Base-by-base conservation (phyloP, 1,284 basidiomycete genomes). In the Coriolopsis trogii region DNA sequence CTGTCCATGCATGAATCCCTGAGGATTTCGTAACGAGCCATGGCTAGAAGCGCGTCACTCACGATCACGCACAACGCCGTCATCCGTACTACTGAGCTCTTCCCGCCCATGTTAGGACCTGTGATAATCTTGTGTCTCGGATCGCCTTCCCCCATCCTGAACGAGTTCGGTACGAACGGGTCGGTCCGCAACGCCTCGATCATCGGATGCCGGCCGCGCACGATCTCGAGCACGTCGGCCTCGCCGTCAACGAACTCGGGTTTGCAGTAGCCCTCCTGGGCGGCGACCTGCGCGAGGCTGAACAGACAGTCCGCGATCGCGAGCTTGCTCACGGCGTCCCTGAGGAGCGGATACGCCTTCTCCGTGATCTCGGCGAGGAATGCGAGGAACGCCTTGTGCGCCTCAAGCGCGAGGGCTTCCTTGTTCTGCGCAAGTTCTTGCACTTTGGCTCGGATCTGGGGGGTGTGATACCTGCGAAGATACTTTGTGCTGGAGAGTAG, bases 81-180 rank as follows among this genome's bases (percentile, higher is more conserved):
- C 85, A 89, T 89, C 45, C 85, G 73, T 21, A 91, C 88, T 25
- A 75, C 79, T 29, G 87, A 91, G 53, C 88, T 91, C 69, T 94
- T 94, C 24, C 87, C 79, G 56, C 89, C 89, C 89, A 91, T 90
- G 61, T 91, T 90, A 30, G 91, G 58, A 10, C 90, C 90, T 1
- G 89, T 95, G 55, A 95, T 91, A 46, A 94, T 83, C 67, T 89
- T 88, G 61, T 78, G 84, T 39, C 78, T 72, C 1, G 85, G 74
- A 24, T 75, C 71, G 12, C 67, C 71, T 18, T 75, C 71, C 3
- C 86, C 85, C 67, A 91, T 79, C 2, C 66, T 63, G 7, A 90
- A 64, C 16, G 78, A 76, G 63, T 91, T 93, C 1, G 91, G 86
- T 1, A 95, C 85, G 66, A 93, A 95, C 1, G 91, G 90, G 55